A percentile compares a stretch with the other conserved stretches of the same genome.
Evolutionary conservation across 2,329 filamentous ascomycete genomes (phyloP).

Genomic region (Neurospora sp.): DNA sequence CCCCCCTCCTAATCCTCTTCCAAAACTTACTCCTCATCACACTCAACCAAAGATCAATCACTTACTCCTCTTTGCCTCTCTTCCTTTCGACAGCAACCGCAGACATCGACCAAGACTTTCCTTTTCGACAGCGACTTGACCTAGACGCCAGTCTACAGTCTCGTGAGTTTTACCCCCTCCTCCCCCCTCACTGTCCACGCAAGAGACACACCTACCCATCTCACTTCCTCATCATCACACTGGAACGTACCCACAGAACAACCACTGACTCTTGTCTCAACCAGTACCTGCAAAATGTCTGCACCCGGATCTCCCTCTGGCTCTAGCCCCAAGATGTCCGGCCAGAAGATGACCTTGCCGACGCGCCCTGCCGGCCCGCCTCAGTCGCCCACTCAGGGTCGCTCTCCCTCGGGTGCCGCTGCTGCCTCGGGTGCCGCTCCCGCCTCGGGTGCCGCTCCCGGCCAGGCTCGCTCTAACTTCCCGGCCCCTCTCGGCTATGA

Average conservation of each 20-base stretch:
- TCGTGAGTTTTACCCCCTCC: background rate
- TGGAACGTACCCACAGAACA: background rate
- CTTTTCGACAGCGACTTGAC: background rate
- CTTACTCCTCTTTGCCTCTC: background rate
- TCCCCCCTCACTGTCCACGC: background rate
- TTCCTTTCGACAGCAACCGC: background rate
- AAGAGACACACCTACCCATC: slow-evolving; percentile 1
- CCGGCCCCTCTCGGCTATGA: slow-evolving; percentile 30
- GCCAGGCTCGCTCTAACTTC: slow-evolving; percentile 5
- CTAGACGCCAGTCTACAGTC: background rate
- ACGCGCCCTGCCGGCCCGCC: background rate
- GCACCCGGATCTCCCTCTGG: slow-evolving; percentile 1
- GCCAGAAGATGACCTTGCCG: background rate
- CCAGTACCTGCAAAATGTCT: background rate
- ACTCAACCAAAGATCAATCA: background rate
- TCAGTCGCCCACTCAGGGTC: background rate
- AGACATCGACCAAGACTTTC: background rate
- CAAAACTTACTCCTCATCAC: background rate
- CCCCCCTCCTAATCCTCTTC: background rate
- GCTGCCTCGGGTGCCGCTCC: background rate
- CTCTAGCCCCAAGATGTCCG: background rate
- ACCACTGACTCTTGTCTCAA: background rate
- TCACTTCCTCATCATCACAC: background rate
- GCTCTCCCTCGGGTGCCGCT: background rate
- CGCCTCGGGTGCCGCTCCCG: background rate